Base-by-base conservation (phyloP, 805 yeast genomes). In the Kluyveromyces dobzhanskii region DNA sequence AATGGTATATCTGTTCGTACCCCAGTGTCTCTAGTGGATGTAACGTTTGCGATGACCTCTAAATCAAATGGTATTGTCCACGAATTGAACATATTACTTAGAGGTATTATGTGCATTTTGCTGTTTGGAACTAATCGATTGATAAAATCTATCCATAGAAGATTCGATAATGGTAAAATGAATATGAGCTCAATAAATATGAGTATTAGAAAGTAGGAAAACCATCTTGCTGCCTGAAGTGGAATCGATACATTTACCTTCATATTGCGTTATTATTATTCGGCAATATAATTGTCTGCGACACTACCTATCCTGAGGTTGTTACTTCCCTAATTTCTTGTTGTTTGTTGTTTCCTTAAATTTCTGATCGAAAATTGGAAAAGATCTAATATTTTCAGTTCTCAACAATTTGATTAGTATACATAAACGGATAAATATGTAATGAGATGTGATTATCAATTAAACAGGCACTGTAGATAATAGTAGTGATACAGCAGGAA, bases 181-280 rank as follows among this genome's bases (percentile, higher is more conserved):
- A 59, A 28, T 16, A 51, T 32, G 3, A 57, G 3, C 31, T 57
- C 51, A 14, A 56, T 45, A 5, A 48, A 16, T 9, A 53, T 38
- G 7, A 51, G 24, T 2, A 46, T 17, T 2, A 45, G 18, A 2
- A 44, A 16, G 26, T 57, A 56, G 1, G 48, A 37, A 17, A 49
- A 41, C 58, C 59, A 55, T 50, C 57, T 60, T 8, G 54, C 36
- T 34, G 50, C 26, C 38, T 54, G 57, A 9, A 57, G 45, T n/a
- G 61, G 61, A 13, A 44, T 42, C 6, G 59, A 42, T 9, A 59
- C 23, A 40, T 59, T 56, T 8, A 59, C 25, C 28, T 44, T 44
- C 63, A 58, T 57, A n/a, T n/a, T n/a, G n/a, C n/a, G n/a, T n/a
- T n/a, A n/a, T n/a, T n/a, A n/a, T n/a, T n/a, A n/a, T n/a, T n/a